These are phyloP conservation scores for Galium porrigens DNA, from an alignment of 305 asterid genomes.

Conservation along the genomic window DNA sequence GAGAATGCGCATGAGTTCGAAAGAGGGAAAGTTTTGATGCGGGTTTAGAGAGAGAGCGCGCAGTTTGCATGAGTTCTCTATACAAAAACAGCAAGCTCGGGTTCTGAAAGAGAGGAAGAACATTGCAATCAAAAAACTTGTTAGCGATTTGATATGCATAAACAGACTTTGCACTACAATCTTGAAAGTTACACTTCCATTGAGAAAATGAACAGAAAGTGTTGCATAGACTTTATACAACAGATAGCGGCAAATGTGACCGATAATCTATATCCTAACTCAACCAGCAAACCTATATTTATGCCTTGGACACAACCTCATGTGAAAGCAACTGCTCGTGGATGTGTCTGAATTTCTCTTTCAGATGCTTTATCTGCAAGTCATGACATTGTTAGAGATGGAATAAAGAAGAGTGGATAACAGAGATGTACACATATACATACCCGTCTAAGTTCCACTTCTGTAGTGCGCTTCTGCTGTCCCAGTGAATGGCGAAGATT, in stretches of 20 bases:
- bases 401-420: background rate
- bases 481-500: conserved; percentile 61
- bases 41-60: background rate
- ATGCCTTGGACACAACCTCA: conserved; percentile 28
- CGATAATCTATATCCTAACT: background rate
- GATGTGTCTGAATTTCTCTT: conserved; percentile 67
- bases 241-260: background rate
- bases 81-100: background rate
- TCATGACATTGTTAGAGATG: conserved; percentile 12
- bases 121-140: no score
- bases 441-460: conserved; percentile 79
- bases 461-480: conserved; percentile 62
- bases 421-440: conserved; percentile 13
- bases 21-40: background rate
- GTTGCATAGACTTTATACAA: background rate
- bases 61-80: background rate
- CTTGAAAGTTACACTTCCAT: background rate
- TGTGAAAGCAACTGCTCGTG: conserved; percentile 51
- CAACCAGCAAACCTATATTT: background rate
- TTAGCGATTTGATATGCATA: no score
- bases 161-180: background rate
- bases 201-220: background rate
- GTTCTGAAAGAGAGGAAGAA: no score
- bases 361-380: conserved; percentile 66
- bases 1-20: background rate